Evolutionary conservation across 345 rosid species (phyloP), one percentile per base, ranked within the genome.

Genomic region (Cardamine occulta): DNA sequence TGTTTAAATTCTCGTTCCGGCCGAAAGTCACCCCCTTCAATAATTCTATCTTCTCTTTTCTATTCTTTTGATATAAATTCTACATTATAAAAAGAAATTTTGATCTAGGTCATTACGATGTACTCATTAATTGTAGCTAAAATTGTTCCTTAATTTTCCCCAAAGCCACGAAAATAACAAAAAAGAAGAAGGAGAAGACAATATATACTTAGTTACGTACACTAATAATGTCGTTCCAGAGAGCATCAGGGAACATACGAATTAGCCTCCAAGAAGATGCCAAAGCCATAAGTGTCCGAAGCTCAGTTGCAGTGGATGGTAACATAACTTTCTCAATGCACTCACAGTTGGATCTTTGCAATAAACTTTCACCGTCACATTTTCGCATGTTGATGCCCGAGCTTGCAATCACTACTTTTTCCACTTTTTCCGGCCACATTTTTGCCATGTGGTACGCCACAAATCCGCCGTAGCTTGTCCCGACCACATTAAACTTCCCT

Each of bases 391-490:
- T 88, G 1, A 89, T 74, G 0, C 96, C 98, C 0, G 94, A 91
- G 82, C 96, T 93, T 7, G 96, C 98, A 1, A 93, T 69, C 75
- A 91, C 93, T 73, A 91, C 97, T 80, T 86, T 94, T 58, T 80
- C 89, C 55, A 91, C 91, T 79, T 77, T 90, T 42, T 86, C 85
- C 13, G 96, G 93, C 82, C 74, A 76, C 93, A 85, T 69, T 74
- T 55, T 87, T 13, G 95, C 98, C 87, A 90, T 28, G 19, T 86
- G 85, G 80, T 88, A 90, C n/a, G 96, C 88, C 44, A 94, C 96
- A 42, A 94, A 84, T 35, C 98, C 98, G 0, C 98, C 98, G 39
- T 93, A 93, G 80, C 98, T 94, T 7, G 97, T 94, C 18, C 98
- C 97, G 68, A 83, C 69, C 1, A 94, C 80, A 23, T 79, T 73